Conservation (phyloP, 352 stramenopile species). For the Phytophthora syringae region DNA sequence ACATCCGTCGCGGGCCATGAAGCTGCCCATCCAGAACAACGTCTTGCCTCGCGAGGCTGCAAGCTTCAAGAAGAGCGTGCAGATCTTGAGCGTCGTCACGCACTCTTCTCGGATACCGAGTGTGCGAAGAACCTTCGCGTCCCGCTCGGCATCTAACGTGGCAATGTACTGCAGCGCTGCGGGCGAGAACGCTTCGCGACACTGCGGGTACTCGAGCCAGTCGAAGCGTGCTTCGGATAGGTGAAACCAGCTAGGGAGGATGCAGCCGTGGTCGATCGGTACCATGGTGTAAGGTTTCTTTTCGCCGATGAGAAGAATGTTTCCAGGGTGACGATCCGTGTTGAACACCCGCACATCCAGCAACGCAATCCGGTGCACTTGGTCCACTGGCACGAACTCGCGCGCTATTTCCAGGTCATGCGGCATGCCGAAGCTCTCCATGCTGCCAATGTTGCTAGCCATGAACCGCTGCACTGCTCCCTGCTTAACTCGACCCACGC, state of each 20-base stretch:
- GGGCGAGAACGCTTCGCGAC: conserved; percentile 59
- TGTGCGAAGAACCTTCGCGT: conserved; percentile 54
- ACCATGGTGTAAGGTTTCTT: conserved; percentile 83
- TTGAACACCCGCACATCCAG: conserved; percentile 89
- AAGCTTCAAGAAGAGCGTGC: conserved; percentile 72
- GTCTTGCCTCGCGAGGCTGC: conserved; percentile 52
- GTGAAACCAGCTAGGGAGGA: conserved; percentile 82
- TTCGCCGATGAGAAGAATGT: conserved; percentile 80
- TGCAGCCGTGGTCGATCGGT: conserved; percentile 80
- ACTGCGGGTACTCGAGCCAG: conserved; percentile 83
- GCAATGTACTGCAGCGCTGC: conserved; percentile 59
- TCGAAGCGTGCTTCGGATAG: conserved; percentile 83
- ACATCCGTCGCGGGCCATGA: conserved; percentile 71
- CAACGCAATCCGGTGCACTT: conserved; percentile 86
- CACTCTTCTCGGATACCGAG: conserved; percentile 80
- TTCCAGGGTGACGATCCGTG: conserved; percentile 85
- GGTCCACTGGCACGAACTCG: conserved; percentile 72
- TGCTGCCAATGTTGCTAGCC: conserved; percentile 72
- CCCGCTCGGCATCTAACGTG: conserved; percentile 52
- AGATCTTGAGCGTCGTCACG: conserved; percentile 77
- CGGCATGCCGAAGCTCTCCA: conserved; percentile 86
- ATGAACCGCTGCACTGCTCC: conserved; percentile 87
- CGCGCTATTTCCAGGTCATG: conserved; percentile 62
- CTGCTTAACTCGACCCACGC: conserved; percentile 52
- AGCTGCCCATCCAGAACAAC: conserved; percentile 73